A percentile compares a stretch with the other conserved stretches of the same genome.
Conservation (phyloP, 2,329 filamentous ascomycete genomes). For the Xylaria sp. region DNA sequence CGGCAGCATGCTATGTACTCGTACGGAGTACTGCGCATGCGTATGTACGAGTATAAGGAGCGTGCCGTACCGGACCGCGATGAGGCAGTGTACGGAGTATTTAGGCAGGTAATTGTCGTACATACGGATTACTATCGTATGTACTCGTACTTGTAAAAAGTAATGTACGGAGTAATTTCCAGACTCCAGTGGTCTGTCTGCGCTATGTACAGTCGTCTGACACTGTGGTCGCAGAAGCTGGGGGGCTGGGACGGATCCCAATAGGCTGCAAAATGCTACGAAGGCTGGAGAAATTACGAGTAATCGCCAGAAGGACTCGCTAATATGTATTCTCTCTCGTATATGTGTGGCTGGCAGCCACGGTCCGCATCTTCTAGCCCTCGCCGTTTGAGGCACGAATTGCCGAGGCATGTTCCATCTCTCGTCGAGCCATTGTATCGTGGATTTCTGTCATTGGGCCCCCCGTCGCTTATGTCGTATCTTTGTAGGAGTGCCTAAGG, state of each 20-base stretch:
- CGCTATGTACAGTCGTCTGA: neutral
- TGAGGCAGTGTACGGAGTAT: no score
- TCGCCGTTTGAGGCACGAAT: neutral
- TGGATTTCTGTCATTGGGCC: conserved; percentile 29
- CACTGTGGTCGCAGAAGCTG: neutral
- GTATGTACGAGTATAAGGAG: neutral
- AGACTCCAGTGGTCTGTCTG: neutral
- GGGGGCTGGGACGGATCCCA: neutral
- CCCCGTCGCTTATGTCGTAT: neutral
- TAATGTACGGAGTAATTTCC: no score
- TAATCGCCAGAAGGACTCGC: neutral
- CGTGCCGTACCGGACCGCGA: no score
- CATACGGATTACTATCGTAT: no score
- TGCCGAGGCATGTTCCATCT: neutral
- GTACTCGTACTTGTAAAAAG: no score
- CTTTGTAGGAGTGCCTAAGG: neutral
- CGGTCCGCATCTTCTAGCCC: neutral
- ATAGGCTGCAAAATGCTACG: neutral
- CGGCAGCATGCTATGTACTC: neutral
- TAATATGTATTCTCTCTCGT: neutral
- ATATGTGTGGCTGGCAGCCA: neutral
- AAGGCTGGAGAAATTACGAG: neutral
- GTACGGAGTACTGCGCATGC: neutral
- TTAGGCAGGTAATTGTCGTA: no score
- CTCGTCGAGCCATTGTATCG: conserved; percentile 26